Evolutionary conservation across 805 yeast genomes (phyloP).

Genomic region (Komagataella mondaviorum): DNA sequence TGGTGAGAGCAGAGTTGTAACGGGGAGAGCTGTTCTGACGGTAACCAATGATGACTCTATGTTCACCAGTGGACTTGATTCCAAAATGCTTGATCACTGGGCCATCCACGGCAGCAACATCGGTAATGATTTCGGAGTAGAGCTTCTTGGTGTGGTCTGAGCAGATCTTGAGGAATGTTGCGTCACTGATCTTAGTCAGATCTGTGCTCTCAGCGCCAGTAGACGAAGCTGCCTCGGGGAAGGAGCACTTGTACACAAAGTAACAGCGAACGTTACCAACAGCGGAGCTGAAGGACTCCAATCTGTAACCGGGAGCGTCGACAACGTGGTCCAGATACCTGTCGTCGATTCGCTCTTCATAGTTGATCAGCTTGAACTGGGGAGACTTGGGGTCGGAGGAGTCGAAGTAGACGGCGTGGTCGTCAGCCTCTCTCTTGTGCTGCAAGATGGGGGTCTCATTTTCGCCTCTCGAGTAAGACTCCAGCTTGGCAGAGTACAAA

Average conservation of each 20-base stretch:
- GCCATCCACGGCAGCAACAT: slow-evolving; percentile 67
- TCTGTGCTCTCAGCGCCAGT: slow-evolving; percentile 27
- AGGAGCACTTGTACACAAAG: slow-evolving; percentile 70
- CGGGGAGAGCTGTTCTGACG: slow-evolving; percentile 75
- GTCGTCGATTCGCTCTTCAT: slow-evolving; percentile 73
- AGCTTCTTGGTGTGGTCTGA: slow-evolving; percentile 67
- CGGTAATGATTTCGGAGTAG: slow-evolving; percentile 58
- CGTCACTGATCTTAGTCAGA: slow-evolving; percentile 62
- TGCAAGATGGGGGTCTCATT: slow-evolving; percentile 47
- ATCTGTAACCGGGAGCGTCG: slow-evolving; percentile 36
- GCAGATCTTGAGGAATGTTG: slow-evolving; percentile 63
- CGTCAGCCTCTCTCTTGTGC: slow-evolving; percentile 66
- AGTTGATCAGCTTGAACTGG: slow-evolving; percentile 27
- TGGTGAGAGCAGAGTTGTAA: slow-evolving; percentile 76
- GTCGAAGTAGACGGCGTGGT: slow-evolving; percentile 87
- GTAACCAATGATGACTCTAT: slow-evolving; percentile 80
- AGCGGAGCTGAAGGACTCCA: slow-evolving; percentile 69
- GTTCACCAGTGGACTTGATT: slow-evolving; percentile 68
- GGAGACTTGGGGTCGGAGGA: slow-evolving; percentile 40
- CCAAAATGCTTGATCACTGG: slow-evolving; percentile 86
- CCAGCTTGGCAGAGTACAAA: slow-evolving; percentile 83
- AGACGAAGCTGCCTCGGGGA: slow-evolving; percentile 17
- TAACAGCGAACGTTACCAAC: slow-evolving; percentile 45
- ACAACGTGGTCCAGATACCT: slow-evolving; percentile 50
- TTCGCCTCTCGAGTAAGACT: slow-evolving; percentile 60